Percentiles rank a stretch among this genome's conserved stretches.
phyloP scores from a whole-genome alignment of 768 basidiomycete species.

The Lactifluus rugatus region DNA sequence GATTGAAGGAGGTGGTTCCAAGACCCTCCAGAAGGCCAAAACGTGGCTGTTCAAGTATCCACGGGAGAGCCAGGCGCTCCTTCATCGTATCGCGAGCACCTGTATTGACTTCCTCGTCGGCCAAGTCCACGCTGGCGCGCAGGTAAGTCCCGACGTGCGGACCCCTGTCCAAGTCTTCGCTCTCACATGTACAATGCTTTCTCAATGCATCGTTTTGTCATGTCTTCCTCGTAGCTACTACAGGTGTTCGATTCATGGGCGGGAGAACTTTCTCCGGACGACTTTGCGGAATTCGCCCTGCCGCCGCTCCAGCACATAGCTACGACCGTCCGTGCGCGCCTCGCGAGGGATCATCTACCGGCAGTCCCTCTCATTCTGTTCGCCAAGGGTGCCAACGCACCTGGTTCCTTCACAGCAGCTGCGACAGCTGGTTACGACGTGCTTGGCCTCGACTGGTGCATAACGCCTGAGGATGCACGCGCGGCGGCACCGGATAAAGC shows the following conservation, averaged over 20 bases:
- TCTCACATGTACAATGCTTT: background rate
- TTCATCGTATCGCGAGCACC: slow-evolving; percentile 75
- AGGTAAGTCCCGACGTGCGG: slow-evolving; percentile 53
- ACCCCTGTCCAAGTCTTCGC: background rate
- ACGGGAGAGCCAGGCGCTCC: slow-evolving; percentile 66
- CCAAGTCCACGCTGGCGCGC: slow-evolving; percentile 91
- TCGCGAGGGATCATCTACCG: slow-evolving; percentile 45
- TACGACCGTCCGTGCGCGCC: slow-evolving; percentile 48
- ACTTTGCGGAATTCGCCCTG: slow-evolving; percentile 77
- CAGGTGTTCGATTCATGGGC: slow-evolving; percentile 99
- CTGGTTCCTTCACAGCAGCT: slow-evolving; percentile 42
- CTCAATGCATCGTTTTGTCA: background rate
- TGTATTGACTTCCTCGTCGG: slow-evolving; percentile 87
- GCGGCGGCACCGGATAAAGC: slow-evolving; percentile 51
- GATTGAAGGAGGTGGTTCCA: slow-evolving; percentile 93
- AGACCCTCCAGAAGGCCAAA: slow-evolving; percentile 85
- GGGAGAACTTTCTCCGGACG: slow-evolving; percentile 80
- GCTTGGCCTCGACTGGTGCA: slow-evolving; percentile 86
- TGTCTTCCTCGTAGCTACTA: slow-evolving; percentile 47
- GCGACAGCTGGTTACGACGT: slow-evolving; percentile 70
- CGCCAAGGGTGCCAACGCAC: slow-evolving; percentile 87
- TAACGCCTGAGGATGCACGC: slow-evolving; percentile 67
- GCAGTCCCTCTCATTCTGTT: slow-evolving; percentile 81
- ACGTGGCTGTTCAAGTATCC: slow-evolving; percentile 92
- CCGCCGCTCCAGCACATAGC: slow-evolving; percentile 72